Base-by-base conservation (phyloP, 2,329 filamentous ascomycete species). In the Tolypocladium tundrense region DNA sequence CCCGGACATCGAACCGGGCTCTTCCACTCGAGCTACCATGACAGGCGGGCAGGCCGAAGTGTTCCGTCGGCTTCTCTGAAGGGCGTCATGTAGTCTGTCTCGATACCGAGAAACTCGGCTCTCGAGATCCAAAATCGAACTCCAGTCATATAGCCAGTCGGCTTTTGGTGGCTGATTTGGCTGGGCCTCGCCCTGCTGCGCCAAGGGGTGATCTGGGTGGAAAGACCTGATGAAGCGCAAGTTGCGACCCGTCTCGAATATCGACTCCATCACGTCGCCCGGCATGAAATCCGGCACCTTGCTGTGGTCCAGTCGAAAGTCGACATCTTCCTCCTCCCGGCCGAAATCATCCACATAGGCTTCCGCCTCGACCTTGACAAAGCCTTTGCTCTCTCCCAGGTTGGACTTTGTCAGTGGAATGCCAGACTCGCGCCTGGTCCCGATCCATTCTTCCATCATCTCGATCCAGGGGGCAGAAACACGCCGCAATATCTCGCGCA, bases 221-320 rank as follows among this genome's bases (percentile, higher is more conserved):
- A 88, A 84, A 27, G 77, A 75, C 63, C 85, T 82, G 53, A 96
- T 77, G 57, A 94, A 85, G 9, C 88, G 83, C 53, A 96, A 72
- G 67, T 88, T 93, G 64, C 82, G 83, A 4, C 90, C 91, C 4
- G 86, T 88, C 68, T 95, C 90, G 62, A 93, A 92, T n/a, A 94
- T 83, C 6, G 79, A 75, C 55, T 82, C 79, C 3, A 84, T 86
- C 62, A 92, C 81, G 58, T 94, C 89, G 6, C 76, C 69, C 0
- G 86, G 81, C 51, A 95, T 78, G 63, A 94, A 94, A 2, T 79
- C 76, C 0, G 90, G 90, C 73, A 94, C 84, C 61, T 82, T 82
- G 35, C 81, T 75, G 27, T 78, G 76, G 60, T 88, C 84, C 39
- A 92, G 79, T 7, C 83, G 72, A 63, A 83, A 89, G 60, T 88